Percentiles rank a stretch among this genome's conserved stretches.
Conservation (phyloP, 2,329 filamentous ascomycete species). For the Cadophora sp. region DNA sequence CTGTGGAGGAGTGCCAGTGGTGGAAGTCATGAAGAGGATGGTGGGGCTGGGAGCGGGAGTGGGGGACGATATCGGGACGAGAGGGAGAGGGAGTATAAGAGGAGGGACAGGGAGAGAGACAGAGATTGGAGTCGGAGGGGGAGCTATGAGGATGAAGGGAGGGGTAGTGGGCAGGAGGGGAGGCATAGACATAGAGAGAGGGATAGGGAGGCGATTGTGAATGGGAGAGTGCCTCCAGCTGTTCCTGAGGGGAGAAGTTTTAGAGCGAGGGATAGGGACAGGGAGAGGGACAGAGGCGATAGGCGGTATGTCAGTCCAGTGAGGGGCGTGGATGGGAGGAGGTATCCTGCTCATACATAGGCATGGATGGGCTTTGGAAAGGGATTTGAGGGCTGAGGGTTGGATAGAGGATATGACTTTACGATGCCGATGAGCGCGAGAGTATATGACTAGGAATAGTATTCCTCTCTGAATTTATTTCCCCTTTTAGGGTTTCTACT, state of each 20-base stretch:
- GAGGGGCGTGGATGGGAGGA: constrained; percentile 42
- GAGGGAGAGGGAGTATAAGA: constrained; percentile 21
- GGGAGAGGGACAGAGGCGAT: constrained; percentile 30
- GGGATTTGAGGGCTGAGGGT: background rate
- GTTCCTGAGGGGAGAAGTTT: constrained; percentile 20
- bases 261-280: constrained; percentile 29
- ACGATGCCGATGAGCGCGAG: background rate
- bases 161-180: constrained; percentile 18
- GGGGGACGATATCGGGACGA: constrained; percentile 25
- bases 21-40: constrained; percentile 29
- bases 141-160: constrained; percentile 27
- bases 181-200: constrained; percentile 26
- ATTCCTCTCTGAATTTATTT: background rate
- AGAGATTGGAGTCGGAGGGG: constrained; percentile 17
- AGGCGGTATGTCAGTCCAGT: constrained; percentile 36
- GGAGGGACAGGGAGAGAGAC: constrained; percentile 27
- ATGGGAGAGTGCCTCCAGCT: constrained; percentile 9
- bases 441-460: background rate
- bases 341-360: constrained; percentile 34
- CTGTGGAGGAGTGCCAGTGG: constrained; percentile 37
- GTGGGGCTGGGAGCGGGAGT: constrained; percentile 10
- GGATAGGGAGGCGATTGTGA: constrained; percentile 17
- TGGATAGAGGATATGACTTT: background rate
- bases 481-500: background rate
- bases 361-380: background rate